phyloP scores from a whole-genome alignment of 164 flowering plant species.

The Nelumbo lutea region DNA sequence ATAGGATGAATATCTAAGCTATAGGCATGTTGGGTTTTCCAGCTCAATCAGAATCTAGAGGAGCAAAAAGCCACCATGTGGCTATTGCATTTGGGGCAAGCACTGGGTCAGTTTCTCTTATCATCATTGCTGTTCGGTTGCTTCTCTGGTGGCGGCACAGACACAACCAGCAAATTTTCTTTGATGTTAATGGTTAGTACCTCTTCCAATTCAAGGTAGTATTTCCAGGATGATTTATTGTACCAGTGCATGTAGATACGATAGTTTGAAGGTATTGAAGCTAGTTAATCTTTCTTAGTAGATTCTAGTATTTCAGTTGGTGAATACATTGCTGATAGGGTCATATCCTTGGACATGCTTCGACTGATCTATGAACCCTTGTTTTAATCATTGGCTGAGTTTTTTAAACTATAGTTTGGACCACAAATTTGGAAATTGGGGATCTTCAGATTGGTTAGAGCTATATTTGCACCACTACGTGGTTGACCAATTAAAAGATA shows the following conservation, averaged over 20 bases:
- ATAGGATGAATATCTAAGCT: slow-evolving; percentile 9
- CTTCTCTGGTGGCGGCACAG: slow-evolving; percentile 64
- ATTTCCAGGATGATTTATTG: neutral
- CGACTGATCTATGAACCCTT: too few relatives aligned
- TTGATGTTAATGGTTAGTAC: slow-evolving; percentile 47
- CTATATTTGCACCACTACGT: too few relatives aligned
- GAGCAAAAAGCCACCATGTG: slow-evolving; percentile 34
- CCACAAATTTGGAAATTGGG: too few relatives aligned
- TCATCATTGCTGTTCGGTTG: neutral
- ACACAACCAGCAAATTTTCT: too few relatives aligned
- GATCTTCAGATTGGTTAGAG: too few relatives aligned
- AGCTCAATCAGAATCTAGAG: slow-evolving; percentile 42
- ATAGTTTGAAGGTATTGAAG: too few relatives aligned
- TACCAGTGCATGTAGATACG: neutral
- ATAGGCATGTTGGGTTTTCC: slow-evolving; percentile 13
- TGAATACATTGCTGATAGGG: too few relatives aligned
- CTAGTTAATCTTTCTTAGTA: neutral
- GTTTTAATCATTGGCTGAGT: too few relatives aligned
- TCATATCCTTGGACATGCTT: too few relatives aligned
- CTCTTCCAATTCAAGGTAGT: neutral
- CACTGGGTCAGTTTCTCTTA: slow-evolving; percentile 55
- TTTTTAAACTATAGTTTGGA: too few relatives aligned
- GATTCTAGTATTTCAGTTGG: neutral
- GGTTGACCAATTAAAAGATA: too few relatives aligned
- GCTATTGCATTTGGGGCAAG: slow-evolving; percentile 60